These are phyloP conservation scores for Beta corolliflora DNA, from an alignment of 179 eudicot species.

Conservation along the genomic window DNA sequence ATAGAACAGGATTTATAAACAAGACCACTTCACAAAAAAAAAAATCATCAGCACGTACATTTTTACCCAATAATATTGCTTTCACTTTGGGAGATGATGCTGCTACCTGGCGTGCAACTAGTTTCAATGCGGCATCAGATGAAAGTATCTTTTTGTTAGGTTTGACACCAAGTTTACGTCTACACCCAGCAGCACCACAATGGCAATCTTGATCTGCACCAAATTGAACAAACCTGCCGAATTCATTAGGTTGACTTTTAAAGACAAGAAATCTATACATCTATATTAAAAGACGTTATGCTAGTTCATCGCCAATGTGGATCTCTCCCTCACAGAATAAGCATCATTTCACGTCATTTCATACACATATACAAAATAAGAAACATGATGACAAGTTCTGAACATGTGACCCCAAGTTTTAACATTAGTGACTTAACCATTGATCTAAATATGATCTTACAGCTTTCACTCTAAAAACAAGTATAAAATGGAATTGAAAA, in stretches of 20 bases:
- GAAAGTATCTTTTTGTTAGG: constrained; percentile 75
- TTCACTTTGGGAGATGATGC: constrained; percentile 49
- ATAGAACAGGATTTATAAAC: neutral
- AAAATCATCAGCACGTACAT: constrained; percentile 39
- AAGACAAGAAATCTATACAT: neutral
- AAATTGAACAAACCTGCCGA: constrained; percentile 99
- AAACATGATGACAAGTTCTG: too few relatives aligned
- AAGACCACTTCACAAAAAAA: constrained; percentile 15
- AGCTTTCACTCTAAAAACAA: too few relatives aligned
- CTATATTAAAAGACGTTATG: too few relatives aligned
- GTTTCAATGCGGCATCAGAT: constrained; percentile 78
- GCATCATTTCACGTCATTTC: too few relatives aligned
- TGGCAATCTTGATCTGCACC: constrained; percentile 99
- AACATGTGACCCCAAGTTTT: too few relatives aligned
- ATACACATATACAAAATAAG: too few relatives aligned
- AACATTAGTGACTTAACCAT: too few relatives aligned
- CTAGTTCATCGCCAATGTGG: too few relatives aligned
- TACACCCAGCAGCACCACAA: constrained; percentile 90
- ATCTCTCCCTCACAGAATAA: too few relatives aligned
- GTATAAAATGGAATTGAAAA: too few relatives aligned
- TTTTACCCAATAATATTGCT: constrained; percentile 42
- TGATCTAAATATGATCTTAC: too few relatives aligned
- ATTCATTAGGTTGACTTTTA: constrained; percentile 39
- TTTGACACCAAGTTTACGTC: constrained; percentile 90
- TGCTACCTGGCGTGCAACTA: constrained; percentile 81